These are phyloP conservation scores for Spatholobus suberectus DNA, from an alignment of 306 rosid genomes.

Conservation along the genomic window DNA sequence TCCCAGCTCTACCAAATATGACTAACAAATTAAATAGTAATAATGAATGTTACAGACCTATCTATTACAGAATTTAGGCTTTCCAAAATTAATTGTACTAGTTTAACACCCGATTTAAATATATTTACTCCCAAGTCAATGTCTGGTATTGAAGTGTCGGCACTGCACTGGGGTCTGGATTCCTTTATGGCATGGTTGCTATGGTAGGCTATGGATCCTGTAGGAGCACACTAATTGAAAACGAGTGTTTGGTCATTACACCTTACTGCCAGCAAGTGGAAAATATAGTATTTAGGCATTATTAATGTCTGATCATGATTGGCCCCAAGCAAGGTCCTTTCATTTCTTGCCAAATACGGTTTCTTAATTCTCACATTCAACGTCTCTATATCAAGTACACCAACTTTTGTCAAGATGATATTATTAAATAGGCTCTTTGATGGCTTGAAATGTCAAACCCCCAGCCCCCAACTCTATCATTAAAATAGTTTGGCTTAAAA, in stretches of 20 bases:
- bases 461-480: background rate
- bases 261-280: background rate
- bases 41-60: background rate
- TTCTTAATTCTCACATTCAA: background rate
- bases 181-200: background rate
- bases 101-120: background rate
- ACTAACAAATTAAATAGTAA: too few relatives aligned
- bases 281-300: too few relatives aligned
- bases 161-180: background rate
- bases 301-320: background rate
- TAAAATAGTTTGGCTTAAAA: background rate
- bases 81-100: background rate
- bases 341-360: background rate
- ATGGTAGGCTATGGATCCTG: background rate
- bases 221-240: background rate
- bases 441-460: background rate
- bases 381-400: background rate
- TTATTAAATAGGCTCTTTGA: background rate
- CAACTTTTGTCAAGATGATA: background rate
- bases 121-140: background rate
- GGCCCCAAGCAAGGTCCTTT: background rate
- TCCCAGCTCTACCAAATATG: too few relatives aligned
- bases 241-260: background rate
- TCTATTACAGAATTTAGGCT: background rate
- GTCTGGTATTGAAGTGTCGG: background rate